phyloP scores from a whole-genome alignment of 1,139 yeast genomes.

The Protomyces macrosporus region DNA sequence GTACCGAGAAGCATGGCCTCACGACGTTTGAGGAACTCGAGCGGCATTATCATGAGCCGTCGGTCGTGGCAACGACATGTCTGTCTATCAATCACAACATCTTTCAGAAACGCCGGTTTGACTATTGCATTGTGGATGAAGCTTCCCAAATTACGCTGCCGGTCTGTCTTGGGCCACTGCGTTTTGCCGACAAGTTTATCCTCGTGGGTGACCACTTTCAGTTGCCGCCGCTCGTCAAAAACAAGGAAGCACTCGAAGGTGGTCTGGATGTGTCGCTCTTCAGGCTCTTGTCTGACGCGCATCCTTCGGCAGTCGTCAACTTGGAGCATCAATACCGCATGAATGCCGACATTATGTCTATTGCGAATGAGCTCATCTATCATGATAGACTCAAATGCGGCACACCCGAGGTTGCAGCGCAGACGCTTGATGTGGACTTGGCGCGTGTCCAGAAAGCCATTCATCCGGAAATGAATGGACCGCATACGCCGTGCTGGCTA shows the following conservation, averaged over 20 bases:
- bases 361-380: constrained; percentile 76
- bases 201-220: constrained; percentile 95
- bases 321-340: constrained; percentile 82
- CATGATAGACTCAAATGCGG: constrained; percentile 75
- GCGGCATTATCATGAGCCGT: constrained; percentile 53
- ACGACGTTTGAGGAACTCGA: constrained; percentile 36
- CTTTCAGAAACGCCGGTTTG: constrained; percentile 60
- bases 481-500: constrained; percentile 44
- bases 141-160: constrained; percentile 96
- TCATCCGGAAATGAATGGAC: constrained; percentile 4
- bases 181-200: constrained; percentile 70
- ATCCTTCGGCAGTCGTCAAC: constrained; percentile 68
- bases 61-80: constrained; percentile 79
- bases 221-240: constrained; percentile 41
- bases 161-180: constrained; percentile 77
- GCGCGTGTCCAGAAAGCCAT: neutral
- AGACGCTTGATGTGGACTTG: constrained; percentile 15
- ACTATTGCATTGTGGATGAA: constrained; percentile 91
- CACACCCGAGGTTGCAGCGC: neutral
- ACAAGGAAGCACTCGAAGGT: constrained; percentile 46
- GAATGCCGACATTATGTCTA: constrained; percentile 81
- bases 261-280: constrained; percentile 81
- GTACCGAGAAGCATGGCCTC: constrained; percentile 44
- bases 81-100: constrained; percentile 66
- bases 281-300: constrained; percentile 60